Evolutionary conservation across 257 asterid species (phyloP).

Genomic region (Echites panduratus): DNA sequence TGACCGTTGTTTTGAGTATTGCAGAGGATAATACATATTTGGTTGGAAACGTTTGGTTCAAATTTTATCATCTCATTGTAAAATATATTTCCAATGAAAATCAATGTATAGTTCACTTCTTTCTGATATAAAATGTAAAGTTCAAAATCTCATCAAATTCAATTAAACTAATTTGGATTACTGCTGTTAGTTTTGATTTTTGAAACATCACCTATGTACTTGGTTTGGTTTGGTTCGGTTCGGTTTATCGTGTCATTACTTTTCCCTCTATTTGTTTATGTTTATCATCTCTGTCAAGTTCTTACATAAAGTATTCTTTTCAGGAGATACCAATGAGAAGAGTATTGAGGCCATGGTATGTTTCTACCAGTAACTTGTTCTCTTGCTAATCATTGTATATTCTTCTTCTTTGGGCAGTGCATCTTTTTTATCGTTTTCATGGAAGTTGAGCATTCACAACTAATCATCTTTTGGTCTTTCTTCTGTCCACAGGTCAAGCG

Average conservation of each 20-base stretch:
- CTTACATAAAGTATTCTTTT: not conserved
- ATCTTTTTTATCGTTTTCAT: not conserved
- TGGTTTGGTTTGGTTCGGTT: not conserved
- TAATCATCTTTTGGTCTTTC: not conserved
- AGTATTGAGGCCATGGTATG: slow-evolving; percentile 24
- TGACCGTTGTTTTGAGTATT: not conserved
- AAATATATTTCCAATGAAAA: not conserved
- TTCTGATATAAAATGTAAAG: not conserved
- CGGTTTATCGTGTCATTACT: too few relatives aligned
- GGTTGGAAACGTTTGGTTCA: not conserved
- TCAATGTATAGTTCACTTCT: not conserved
- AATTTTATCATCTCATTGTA: not conserved
- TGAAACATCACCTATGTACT: not conserved
- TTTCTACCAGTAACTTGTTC: not conserved
- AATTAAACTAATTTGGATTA: not conserved
- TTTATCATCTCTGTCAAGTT: not conserved
- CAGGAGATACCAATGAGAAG: slow-evolving; percentile 23
- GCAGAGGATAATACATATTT: not conserved
- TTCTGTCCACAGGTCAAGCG: slow-evolving; percentile 49
- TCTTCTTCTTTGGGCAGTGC: not conserved
- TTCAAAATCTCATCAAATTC: not conserved
- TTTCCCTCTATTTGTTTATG: not conserved
- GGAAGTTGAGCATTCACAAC: not conserved
- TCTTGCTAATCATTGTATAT: not conserved
- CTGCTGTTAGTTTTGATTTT: not conserved